Percentiles rank a stretch among this genome's conserved stretches.
Evolutionary conservation across 768 basidiomycete species (phyloP).

Genomic region (Mycena galopus): DNA sequence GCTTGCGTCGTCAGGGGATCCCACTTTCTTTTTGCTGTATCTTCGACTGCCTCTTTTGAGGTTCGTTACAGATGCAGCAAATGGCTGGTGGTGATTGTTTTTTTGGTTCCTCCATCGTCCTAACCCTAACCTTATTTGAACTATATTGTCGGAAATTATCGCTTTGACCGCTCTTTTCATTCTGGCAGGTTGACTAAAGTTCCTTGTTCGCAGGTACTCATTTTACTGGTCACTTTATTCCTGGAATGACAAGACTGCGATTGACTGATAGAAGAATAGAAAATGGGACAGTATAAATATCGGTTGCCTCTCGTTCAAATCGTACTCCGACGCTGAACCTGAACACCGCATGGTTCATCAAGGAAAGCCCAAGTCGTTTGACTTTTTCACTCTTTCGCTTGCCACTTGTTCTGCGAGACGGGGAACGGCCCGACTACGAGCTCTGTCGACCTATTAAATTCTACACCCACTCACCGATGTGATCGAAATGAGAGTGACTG

Average conservation of each 20-base stretch:
- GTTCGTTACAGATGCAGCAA: conserved; percentile 10
- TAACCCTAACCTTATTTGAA: background rate
- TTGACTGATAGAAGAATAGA: too few species aligned
- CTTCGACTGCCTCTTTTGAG: conserved; percentile 10
- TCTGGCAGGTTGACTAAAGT: too few species aligned
- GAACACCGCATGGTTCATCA: background rate
- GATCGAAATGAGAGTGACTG: conserved; percentile 41
- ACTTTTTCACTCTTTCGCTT: conserved; percentile 38
- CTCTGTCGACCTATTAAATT: too few species aligned
- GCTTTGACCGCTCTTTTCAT: background rate
- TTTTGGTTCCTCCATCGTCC: background rate
- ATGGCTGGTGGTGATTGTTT: background rate
- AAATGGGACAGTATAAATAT: too few species aligned
- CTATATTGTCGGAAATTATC: background rate
- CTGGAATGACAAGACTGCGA: too few species aligned
- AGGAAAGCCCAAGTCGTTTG: conserved; percentile 5
- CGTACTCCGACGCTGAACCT: background rate
- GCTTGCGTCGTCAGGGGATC: conserved; percentile 77
- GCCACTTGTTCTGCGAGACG: conserved; percentile 31
- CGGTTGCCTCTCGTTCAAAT: background rate
- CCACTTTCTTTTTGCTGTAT: conserved; percentile 46
- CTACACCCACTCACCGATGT: conserved; percentile 33
- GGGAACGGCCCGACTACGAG: conserved; percentile 38
- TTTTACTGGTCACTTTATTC: too few species aligned
- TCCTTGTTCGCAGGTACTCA: too few species aligned